Evolutionary conservation across 2,329 filamentous ascomycete genomes (phyloP).

Genomic region (Emergomyces africanus): DNA sequence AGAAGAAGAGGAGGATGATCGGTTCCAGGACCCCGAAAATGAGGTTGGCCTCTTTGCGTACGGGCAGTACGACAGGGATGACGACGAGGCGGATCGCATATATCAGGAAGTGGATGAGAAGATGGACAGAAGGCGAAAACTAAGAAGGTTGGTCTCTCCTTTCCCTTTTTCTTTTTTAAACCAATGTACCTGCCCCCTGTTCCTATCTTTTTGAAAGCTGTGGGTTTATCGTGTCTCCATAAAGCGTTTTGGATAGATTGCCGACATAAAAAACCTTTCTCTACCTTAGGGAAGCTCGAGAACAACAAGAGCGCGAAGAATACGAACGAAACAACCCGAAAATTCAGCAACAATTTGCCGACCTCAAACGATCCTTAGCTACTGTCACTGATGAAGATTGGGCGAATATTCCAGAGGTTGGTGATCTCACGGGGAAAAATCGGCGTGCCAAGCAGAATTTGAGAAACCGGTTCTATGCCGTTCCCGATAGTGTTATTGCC

Average conservation of each 20-base stretch:
- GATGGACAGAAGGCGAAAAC: conserved; percentile 82
- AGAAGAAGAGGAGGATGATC: conserved; percentile 61
- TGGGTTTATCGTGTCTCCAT: conserved; percentile 54
- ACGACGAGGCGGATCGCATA: conserved; percentile 93
- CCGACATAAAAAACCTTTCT: conserved; percentile 52
- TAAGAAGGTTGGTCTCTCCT: conserved; percentile 60
- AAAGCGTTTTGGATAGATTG: conserved; percentile 59
- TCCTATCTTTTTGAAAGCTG: conserved; percentile 28
- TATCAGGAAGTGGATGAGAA: conserved; percentile 94
- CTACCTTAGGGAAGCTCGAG: conserved; percentile 77
- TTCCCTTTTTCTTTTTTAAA: conserved; percentile 5
- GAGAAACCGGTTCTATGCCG: conserved; percentile 81
- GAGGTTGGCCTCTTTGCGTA: conserved; percentile 92
- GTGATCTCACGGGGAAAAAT: conserved; percentile 91
- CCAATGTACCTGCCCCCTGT: conserved; percentile 2
- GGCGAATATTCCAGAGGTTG: conserved; percentile 89
- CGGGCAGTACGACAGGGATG: conserved; percentile 91
- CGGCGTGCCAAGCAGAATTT: conserved; percentile 70
- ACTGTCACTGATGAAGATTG: conserved; percentile 91
- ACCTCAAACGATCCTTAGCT: conserved; percentile 79
- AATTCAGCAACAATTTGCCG: conserved; percentile 94
- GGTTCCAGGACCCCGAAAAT: conserved; percentile 94
- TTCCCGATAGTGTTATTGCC: conserved; percentile 89
- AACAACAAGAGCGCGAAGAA: conserved; percentile 80
- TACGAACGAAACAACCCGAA: conserved; percentile 97